Conservation (phyloP, 495 filamentous ascomycete genomes). For the Trichoderma parareesei region DNA sequence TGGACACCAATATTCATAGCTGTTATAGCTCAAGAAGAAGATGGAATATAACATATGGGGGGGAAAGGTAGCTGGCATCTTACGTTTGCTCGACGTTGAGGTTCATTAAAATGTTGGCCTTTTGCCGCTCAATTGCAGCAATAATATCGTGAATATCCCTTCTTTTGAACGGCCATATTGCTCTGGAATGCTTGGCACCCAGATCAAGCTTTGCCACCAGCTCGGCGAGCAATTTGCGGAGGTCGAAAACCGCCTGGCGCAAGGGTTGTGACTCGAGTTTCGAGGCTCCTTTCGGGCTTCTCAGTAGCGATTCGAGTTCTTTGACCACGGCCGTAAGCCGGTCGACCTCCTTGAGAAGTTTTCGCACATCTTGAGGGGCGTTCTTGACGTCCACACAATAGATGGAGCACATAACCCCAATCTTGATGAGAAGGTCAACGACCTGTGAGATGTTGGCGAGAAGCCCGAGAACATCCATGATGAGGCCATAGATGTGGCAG, state of each 20-base stretch:
- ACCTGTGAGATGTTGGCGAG: background rate
- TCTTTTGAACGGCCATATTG: background rate
- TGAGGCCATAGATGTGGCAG: background rate
- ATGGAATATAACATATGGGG: background rate
- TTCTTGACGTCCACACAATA: background rate
- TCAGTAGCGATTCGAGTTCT: background rate
- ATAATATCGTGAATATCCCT: background rate
- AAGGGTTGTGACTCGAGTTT: background rate
- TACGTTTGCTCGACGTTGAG: background rate
- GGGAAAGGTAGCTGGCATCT: background rate
- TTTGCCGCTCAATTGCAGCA: background rate
- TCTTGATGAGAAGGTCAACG: conserved; percentile 2
- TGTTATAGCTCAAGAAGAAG: background rate
- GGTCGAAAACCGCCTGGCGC: background rate
- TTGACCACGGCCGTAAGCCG: background rate
- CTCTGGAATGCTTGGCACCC: background rate
- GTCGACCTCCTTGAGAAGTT: background rate
- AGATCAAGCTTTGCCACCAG: background rate
- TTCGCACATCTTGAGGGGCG: background rate
- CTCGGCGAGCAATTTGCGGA: background rate
- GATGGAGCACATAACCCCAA: conserved; percentile 2
- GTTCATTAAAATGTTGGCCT: background rate
- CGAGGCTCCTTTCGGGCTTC: background rate
- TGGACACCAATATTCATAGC: background rate
- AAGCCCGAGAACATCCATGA: conserved; percentile 1